These are phyloP conservation scores for Gossypium ekmanianum DNA, from an alignment of 345 rosid species.

Conservation along the genomic window DNA sequence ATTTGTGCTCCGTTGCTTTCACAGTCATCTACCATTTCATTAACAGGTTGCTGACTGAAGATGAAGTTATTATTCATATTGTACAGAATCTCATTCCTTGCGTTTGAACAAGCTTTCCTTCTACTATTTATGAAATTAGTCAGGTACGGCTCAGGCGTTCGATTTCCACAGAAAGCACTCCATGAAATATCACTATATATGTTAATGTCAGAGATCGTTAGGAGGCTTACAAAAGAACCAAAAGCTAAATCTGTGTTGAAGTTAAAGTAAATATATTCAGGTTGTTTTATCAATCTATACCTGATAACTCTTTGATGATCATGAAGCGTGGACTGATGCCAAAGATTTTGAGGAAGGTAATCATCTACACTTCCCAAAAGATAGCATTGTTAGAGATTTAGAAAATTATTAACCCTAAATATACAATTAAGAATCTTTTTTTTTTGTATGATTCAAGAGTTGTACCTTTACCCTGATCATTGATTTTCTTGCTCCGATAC, in stretches of 20 bases:
- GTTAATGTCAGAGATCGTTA: not conserved
- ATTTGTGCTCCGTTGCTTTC: not conserved
- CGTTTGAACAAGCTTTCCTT: conserved; percentile 11
- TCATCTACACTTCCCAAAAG: conserved; percentile 20
- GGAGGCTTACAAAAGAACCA: not conserved
- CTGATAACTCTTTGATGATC: conserved; percentile 25
- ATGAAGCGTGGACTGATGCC: conserved; percentile 28
- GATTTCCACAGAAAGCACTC: conserved; percentile 12
- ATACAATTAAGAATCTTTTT: not conserved
- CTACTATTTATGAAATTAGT: conserved; percentile 1
- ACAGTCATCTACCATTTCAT: not conserved
- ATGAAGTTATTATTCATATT: not conserved
- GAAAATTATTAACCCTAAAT: not conserved
- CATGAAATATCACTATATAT: conserved; percentile 9
- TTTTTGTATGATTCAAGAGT: not conserved
- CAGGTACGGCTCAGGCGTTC: conserved; percentile 11
- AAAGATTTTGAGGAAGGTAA: conserved; percentile 12
- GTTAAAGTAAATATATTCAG: not conserved
- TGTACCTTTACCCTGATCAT: conserved; percentile 44
- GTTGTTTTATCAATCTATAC: conserved; percentile 14
- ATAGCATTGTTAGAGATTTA: not conserved
- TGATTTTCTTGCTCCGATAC: conserved; percentile 49
- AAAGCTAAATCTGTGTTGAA: not conserved
- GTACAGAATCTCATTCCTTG: conserved; percentile 17
- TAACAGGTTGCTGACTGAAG: conserved; percentile 2